A percentile compares a stretch with the other conserved stretches of the same genome.
These are phyloP conservation scores for Mariannaea elegans DNA, from an alignment of 2,329 filamentous ascomycete genomes.

Conservation along the genomic window DNA sequence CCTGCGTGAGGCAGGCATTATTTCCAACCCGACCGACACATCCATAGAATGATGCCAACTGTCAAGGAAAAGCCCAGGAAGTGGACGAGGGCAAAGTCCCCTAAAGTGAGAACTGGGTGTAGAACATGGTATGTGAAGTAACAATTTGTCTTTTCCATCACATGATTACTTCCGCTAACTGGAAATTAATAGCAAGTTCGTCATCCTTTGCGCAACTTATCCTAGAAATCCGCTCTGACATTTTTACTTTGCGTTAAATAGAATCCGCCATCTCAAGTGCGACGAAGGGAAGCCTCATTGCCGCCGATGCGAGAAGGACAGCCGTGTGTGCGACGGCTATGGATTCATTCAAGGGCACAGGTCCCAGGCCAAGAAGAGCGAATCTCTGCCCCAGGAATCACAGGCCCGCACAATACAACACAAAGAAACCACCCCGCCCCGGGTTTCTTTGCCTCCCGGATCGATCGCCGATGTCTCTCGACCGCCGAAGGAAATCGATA, in stretches of 20 bases:
- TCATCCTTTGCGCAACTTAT: slow-evolving; percentile 2
- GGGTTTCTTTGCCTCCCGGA: not conserved
- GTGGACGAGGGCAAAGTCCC: slow-evolving; percentile 21
- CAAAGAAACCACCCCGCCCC: not conserved
- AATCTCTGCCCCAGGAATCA: not conserved
- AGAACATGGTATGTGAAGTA: slow-evolving; percentile 21
- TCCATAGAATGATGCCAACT: slow-evolving; percentile 6
- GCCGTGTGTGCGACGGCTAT: slow-evolving; percentile 22
- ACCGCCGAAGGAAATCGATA: slow-evolving; percentile 15
- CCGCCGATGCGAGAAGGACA: slow-evolving; percentile 17
- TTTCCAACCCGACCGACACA: not conserved
- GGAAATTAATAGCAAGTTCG: slow-evolving; percentile 18
- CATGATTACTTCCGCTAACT: not conserved
- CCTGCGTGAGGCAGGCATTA: not conserved
- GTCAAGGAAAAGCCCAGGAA: slow-evolving; percentile 16
- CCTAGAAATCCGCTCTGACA: not conserved
- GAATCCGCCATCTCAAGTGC: slow-evolving; percentile 24
- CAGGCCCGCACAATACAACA: slow-evolving; percentile 6
- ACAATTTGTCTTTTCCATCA: too few relatives aligned
- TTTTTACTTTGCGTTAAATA: slow-evolving; percentile 7
- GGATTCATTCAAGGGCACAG: slow-evolving; percentile 3
- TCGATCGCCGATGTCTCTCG: not conserved
- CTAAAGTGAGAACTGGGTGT: slow-evolving; percentile 21
- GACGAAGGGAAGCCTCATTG: slow-evolving; percentile 19
- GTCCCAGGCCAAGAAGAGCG: slow-evolving; percentile 8